Conservation (phyloP, 805 yeast species). For the Candida parachauliodes region DNA sequence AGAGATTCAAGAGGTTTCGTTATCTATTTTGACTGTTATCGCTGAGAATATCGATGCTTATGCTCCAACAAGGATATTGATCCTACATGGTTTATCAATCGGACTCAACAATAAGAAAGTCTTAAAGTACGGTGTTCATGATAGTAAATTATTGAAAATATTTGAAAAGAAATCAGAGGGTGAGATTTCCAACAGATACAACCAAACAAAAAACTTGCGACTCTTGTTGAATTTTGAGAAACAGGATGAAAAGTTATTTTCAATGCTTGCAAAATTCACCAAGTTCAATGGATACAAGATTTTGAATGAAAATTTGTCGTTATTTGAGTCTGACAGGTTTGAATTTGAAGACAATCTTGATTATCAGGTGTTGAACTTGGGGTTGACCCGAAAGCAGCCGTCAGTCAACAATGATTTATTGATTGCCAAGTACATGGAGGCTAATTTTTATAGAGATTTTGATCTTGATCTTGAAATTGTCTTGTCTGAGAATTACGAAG, state of each 20-base stretch:
- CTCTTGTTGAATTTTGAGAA: constrained; percentile 39
- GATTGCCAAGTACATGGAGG: constrained; percentile 12
- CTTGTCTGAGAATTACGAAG: constrained; percentile 11
- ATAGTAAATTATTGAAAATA: constrained; percentile 19
- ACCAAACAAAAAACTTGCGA: constrained; percentile 51
- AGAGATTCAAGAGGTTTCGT: constrained; percentile 22
- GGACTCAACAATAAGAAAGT: constrained; percentile 40
- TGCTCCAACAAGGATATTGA: constrained; percentile 68
- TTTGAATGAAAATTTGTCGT: constrained; percentile 15
- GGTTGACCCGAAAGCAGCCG: constrained; percentile 1
- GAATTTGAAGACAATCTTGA: constrained; percentile 4
- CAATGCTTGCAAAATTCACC: constrained; percentile 32
- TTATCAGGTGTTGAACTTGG: constrained; percentile 5
- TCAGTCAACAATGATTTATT: constrained; percentile 1
- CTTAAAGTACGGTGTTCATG: constrained; percentile 25
- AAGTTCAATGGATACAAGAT: constrained; percentile 35
- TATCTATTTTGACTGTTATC: constrained; percentile 41
- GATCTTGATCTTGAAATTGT: neutral
- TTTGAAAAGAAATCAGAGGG: constrained; percentile 46
- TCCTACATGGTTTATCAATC: constrained; percentile 52
- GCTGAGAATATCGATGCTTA: constrained; percentile 48
- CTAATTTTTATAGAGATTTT: constrained; percentile 8
- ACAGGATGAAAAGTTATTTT: constrained; percentile 17
- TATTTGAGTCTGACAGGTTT: constrained; percentile 1
- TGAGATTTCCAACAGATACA: constrained; percentile 45